Evolutionary conservation across 2,329 filamentous ascomycete species (phyloP).

Genomic region (Aspergillus calidoustus): DNA sequence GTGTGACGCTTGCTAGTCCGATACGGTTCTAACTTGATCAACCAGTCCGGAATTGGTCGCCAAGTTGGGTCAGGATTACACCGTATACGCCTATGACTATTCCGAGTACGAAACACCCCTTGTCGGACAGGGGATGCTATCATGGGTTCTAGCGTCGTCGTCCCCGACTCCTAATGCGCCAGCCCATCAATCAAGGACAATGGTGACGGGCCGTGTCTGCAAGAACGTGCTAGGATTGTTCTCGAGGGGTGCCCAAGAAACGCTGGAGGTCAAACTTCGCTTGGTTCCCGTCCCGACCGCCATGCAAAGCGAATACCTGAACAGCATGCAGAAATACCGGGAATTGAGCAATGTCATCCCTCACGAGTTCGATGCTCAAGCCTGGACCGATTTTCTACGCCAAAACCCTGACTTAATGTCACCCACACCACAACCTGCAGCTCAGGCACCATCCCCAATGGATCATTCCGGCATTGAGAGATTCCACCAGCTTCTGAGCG

Average conservation of each 20-base stretch:
- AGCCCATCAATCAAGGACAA: conserved; percentile 65
- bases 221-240: conserved; percentile 86
- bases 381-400: conserved; percentile 79
- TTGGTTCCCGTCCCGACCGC: conserved; percentile 75
- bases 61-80: conserved; percentile 79
- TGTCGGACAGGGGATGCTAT: conserved; percentile 94
- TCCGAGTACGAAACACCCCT: conserved; percentile 92
- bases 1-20: conserved; percentile 24
- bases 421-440: conserved; percentile 30
- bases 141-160: conserved; percentile 72
- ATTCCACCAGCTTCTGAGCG: conserved; percentile 51
- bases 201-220: conserved; percentile 85
- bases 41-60: conserved; percentile 81
- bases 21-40: conserved; percentile 1
- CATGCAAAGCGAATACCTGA: conserved; percentile 63
- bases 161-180: conserved; percentile 60
- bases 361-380: conserved; percentile 68
- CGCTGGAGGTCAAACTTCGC: conserved; percentile 88
- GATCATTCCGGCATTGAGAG: conserved; percentile 49
- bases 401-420: conserved; percentile 62
- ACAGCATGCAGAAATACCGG: conserved; percentile 65
- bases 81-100: conserved; percentile 96
- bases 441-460: conserved; percentile 39
- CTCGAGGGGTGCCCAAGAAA: conserved; percentile 78
- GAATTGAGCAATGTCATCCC: conserved; percentile 62